Conservation (phyloP, 768 basidiomycete species). For the Kondoa malvinella region DNA sequence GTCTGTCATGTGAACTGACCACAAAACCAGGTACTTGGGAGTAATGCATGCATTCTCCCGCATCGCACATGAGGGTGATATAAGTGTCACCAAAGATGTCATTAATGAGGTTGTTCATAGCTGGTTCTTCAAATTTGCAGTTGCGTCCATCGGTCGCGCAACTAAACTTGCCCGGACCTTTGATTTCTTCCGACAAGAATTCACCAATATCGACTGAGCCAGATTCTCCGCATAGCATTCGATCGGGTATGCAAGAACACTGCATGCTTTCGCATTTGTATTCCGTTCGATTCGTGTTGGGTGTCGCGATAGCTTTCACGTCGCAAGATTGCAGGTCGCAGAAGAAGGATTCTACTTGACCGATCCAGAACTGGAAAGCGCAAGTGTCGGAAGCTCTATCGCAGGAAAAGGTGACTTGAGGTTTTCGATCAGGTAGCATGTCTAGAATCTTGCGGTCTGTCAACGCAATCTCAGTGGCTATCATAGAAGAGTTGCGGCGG, state of each 20-base stretch:
- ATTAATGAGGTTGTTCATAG: constrained; percentile 88
- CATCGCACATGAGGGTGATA: constrained; percentile 69
- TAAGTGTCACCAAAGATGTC: constrained; percentile 81
- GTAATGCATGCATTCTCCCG: constrained; percentile 85
- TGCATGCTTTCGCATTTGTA: constrained; percentile 70
- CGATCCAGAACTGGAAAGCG: constrained; percentile 97
- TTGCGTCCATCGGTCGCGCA: constrained; percentile 49
- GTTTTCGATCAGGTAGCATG: constrained; percentile 72
- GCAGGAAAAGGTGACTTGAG: constrained; percentile 94
- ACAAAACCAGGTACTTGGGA: constrained; percentile 87
- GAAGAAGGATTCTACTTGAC: constrained; percentile 84
- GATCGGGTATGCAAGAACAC: constrained; percentile 80
- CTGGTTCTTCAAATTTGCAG: constrained; percentile 84
- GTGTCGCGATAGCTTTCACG: constrained; percentile 27
- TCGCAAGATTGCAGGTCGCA: constrained; percentile 62
- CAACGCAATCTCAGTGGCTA: background rate
- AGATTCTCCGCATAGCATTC: constrained; percentile 88
- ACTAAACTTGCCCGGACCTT: constrained; percentile 72
- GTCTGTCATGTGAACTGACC: constrained; percentile 34
- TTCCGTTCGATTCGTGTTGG: constrained; percentile 40
- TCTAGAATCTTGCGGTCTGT: constrained; percentile 88
- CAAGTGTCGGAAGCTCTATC: constrained; percentile 48
- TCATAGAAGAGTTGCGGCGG: background rate
- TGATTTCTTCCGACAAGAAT: constrained; percentile 74
- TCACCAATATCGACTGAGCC: constrained; percentile 65